Evolutionary conservation across 345 rosid species (phyloP).

Genomic region (Durio zibethinus): DNA sequence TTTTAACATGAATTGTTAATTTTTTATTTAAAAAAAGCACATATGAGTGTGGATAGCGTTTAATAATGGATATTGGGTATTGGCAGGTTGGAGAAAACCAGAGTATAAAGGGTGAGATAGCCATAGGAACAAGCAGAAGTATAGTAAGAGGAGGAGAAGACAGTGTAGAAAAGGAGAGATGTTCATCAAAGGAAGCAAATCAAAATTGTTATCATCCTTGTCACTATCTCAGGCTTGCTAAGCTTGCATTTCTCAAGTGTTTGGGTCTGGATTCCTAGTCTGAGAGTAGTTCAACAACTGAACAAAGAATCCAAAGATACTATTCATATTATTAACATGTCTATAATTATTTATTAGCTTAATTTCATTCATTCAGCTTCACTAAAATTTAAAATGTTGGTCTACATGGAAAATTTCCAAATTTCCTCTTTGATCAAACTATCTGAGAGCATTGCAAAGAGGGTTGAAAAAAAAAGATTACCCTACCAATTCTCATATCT

Average conservation of each 20-base stretch:
- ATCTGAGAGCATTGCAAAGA: background rate
- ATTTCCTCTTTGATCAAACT: background rate
- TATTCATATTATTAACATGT: background rate
- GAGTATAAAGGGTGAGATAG: conserved; percentile 32
- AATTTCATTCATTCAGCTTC: background rate
- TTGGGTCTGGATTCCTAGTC: conserved; percentile 31
- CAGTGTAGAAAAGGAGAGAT: conserved; percentile 16
- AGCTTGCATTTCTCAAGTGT: conserved; percentile 42
- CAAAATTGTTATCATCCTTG: conserved; percentile 33
- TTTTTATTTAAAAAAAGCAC: background rate
- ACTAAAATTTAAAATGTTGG: background rate
- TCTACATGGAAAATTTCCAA: background rate
- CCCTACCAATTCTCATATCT: no score
- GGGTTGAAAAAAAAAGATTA: no score
- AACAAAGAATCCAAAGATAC: conserved; percentile 1
- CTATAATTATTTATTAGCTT: background rate
- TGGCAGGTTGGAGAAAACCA: conserved; percentile 32
- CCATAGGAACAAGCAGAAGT: conserved; percentile 22
- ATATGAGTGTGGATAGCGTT: background rate
- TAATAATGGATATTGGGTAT: background rate
- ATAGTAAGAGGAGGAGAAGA: conserved; percentile 21
- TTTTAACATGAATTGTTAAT: background rate
- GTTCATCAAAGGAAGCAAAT: conserved; percentile 7
- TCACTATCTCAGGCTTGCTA: conserved; percentile 40
- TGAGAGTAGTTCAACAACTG: background rate